Evolutionary conservation across 768 basidiomycete genomes (phyloP), one percentile per base, ranked within the genome.

Genomic region (Wakefieldia striispora): DNA sequence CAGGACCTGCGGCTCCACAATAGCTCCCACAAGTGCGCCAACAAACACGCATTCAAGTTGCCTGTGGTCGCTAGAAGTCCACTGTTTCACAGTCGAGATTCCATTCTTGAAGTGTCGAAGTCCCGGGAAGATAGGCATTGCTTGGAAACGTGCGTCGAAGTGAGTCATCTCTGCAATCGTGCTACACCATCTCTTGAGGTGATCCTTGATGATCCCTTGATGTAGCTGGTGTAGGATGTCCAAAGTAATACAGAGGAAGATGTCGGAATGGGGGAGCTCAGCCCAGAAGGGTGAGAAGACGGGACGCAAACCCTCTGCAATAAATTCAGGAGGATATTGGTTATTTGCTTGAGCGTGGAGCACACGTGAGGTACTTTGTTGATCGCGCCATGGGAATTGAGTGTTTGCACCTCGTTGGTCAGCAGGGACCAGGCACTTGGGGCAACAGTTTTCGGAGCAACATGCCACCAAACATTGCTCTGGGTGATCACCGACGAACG

Each of bases 211-310:
- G 2, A 53, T 19, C 0, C 43, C 48, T 42, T 53, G 49, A 1
- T 51, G 44, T 0, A 47, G 31, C 10, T 54, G 49, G n/a, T 54
- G 53, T 0, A 54, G 41, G 13, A 51, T 27, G 6, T 54, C 9
- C 0, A 20, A 51, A 0, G 24, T 4, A 6, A 54, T 54, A 17
- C 19, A 27, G 0, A 5, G 0, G 3, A 54, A 54, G 2, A 54
- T 47, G 13, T 54, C 10, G 6, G 40, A 3, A 3, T 54, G 24
- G 1, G 21, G 45, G 0, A 54, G 40, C 7, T 42, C 33, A 1
- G 44, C 17, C 53, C 36, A 54, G 14, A 54, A 54, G 2, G 40
- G 53, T 0, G 16, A 42, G n/a, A 54, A 54, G 1, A 54, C 7
- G 0, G 40, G 9, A 0, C 19, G 3, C 0, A 50, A 17, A 9